Evolutionary conservation across 2,329 filamentous ascomycete species (phyloP).

Genomic region (Westerdykella ornata): DNA sequence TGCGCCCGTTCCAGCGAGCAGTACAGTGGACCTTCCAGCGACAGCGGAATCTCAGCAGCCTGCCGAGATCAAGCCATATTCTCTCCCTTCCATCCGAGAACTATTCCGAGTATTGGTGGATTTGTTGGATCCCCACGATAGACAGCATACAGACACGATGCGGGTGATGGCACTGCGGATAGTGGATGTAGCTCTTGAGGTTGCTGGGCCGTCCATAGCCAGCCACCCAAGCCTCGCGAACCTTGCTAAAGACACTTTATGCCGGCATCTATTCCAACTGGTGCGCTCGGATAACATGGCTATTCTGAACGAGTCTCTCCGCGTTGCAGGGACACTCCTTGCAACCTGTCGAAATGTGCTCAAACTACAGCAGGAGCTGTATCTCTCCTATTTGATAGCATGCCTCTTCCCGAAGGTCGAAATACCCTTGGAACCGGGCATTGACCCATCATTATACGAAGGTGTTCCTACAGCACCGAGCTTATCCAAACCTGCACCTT

Average conservation of each 20-base stretch:
- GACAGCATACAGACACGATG: constrained; percentile 88
- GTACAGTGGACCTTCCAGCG: constrained; percentile 40
- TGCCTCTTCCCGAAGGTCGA: constrained; percentile 92
- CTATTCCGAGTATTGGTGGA: constrained; percentile 91
- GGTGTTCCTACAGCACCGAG: constrained; percentile 90
- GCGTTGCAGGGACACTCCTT: constrained; percentile 83
- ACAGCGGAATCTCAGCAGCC: constrained; percentile 33
- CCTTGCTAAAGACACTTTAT: constrained; percentile 87
- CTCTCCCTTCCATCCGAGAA: constrained; percentile 86
- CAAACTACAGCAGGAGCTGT: constrained; percentile 94
- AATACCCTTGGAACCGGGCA: constrained; percentile 82
- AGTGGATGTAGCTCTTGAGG: constrained; percentile 93
- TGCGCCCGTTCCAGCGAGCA: constrained; percentile 36
- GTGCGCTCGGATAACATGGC: constrained; percentile 95
- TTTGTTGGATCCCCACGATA: constrained; percentile 86
- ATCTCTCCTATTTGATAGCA: constrained; percentile 86
- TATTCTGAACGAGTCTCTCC: constrained; percentile 84
- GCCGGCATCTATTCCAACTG: constrained; percentile 90
- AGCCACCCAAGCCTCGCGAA: constrained; percentile 81
- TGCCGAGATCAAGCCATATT: constrained; percentile 73
- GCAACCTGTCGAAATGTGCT: constrained; percentile 85
- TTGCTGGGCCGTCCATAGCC: constrained; percentile 90
- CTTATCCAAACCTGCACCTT: constrained; percentile 69
- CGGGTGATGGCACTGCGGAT: constrained; percentile 95
- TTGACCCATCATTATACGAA: constrained; percentile 85